These are phyloP conservation scores for Arthroderma sp. DNA, from an alignment of 2,329 filamentous ascomycete genomes.

Conservation along the genomic window DNA sequence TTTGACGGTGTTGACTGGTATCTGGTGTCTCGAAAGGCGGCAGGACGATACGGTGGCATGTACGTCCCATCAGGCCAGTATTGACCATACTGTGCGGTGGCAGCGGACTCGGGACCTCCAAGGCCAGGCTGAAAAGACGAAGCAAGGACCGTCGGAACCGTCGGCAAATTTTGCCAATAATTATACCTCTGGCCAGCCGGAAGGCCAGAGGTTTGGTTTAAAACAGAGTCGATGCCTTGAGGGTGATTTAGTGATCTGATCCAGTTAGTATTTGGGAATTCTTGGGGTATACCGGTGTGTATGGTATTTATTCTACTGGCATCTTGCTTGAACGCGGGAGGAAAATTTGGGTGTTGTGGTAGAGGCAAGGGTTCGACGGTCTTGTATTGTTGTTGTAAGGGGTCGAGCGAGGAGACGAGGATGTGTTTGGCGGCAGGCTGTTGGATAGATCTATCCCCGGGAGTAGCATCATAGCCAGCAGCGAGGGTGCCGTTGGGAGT, in stretches of 20 bases:
- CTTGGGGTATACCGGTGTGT: constrained; percentile 19
- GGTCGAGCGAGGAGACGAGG: constrained; percentile 51
- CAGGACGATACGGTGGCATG: constrained; percentile 46
- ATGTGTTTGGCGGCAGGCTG: constrained; percentile 75
- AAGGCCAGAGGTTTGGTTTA: constrained; percentile 44
- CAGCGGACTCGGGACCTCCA: constrained; percentile 47
- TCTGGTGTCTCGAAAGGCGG: constrained; percentile 44
- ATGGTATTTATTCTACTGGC: constrained; percentile 14
- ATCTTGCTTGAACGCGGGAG: constrained; percentile 30
- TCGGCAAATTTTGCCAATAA: constrained; percentile 37
- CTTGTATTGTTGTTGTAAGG: constrained; percentile 24
- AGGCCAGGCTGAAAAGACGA: constrained; percentile 40
- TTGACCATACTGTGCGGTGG: constrained; percentile 46
- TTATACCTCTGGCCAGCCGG: constrained; percentile 27
- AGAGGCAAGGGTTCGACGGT: constrained; percentile 21
- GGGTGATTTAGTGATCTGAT: constrained; percentile 34
- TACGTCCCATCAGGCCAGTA: constrained; percentile 54
- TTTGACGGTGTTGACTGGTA: constrained; percentile 14
- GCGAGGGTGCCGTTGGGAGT: constrained; percentile 89
- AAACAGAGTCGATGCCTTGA: constrained; percentile 48
- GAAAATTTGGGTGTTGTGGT: constrained; percentile 27
- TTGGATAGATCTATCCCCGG: constrained; percentile 58
- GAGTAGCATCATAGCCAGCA: constrained; percentile 79
- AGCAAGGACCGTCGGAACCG: constrained; percentile 48
- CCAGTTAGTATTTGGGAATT: constrained; percentile 29